phyloP scores from a whole-genome alignment of 2,329 filamentous ascomycete species.

The Sporothrix sp. region DNA sequence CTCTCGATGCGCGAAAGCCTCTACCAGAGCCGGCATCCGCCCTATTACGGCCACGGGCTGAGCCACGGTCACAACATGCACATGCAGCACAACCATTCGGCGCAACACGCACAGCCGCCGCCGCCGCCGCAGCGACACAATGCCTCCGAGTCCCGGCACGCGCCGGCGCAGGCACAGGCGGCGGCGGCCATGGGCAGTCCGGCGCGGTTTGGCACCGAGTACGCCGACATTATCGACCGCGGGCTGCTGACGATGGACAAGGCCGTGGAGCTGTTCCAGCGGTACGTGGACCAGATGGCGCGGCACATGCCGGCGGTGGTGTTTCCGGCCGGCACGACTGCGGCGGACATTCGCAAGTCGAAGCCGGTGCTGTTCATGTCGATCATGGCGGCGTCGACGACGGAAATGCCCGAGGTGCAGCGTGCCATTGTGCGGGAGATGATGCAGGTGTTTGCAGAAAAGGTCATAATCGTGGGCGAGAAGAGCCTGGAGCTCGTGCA shows the following conservation, averaged over 20 bases:
- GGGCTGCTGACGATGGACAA: constrained; percentile 47
- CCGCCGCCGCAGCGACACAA: background rate
- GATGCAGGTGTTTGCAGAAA: constrained; percentile 63
- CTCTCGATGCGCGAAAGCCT: constrained; percentile 9
- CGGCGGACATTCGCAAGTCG: constrained; percentile 43
- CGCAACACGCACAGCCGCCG: constrained; percentile 1
- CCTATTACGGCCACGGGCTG: background rate
- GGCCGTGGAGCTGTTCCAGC: constrained; percentile 45
- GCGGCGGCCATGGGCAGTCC: background rate
- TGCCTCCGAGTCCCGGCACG: background rate
- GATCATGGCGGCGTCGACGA: constrained; percentile 56
- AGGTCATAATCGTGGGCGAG: constrained; percentile 62
- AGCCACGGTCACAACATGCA: constrained; percentile 11
- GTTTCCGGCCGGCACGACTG: constrained; percentile 44
- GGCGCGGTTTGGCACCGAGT: constrained; percentile 20
- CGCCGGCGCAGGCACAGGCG: constrained; percentile 5
- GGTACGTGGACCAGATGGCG: constrained; percentile 51
- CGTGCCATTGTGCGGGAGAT: constrained; percentile 56
- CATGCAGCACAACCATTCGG: background rate
- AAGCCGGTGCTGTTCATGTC: constrained; percentile 62
- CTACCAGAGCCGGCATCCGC: constrained; percentile 8
- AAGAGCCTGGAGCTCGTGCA: constrained; percentile 80
- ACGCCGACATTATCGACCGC: constrained; percentile 46
- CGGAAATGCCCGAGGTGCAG: constrained; percentile 48
- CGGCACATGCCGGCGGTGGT: constrained; percentile 53